Percentiles rank a stretch among this genome's conserved stretches.
Conservation (phyloP, 768 basidiomycete species). For the Filobasidium wieringae region DNA sequence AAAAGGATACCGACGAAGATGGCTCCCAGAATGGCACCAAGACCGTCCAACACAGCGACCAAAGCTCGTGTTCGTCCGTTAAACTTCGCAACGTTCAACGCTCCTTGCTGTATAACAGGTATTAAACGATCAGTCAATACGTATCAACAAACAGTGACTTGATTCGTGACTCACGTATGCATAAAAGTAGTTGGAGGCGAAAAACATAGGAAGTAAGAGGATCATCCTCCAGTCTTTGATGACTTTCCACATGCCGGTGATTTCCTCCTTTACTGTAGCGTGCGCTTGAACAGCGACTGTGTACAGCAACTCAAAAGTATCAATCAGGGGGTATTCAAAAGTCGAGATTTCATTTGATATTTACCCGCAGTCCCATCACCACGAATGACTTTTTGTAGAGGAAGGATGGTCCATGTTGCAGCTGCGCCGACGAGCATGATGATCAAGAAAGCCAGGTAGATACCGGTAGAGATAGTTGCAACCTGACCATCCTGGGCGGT, state of each 20-base stretch:
- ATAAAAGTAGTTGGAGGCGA: slow-evolving; percentile 43
- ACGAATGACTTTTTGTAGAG: slow-evolving; percentile 40
- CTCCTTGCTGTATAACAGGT: slow-evolving; percentile 26
- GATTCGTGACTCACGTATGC: slow-evolving; percentile 37
- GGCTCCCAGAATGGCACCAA: slow-evolving; percentile 44
- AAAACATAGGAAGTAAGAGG: slow-evolving; percentile 43
- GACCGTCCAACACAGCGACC: slow-evolving; percentile 40
- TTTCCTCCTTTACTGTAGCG: slow-evolving; percentile 23
- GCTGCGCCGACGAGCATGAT: slow-evolving; percentile 44
- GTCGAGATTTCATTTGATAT: background rate
- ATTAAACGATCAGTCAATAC: background rate
- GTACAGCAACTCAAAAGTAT: background rate
- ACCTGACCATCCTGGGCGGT: slow-evolving; percentile 47
- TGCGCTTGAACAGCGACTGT: slow-evolving; percentile 40
- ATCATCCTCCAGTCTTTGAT: slow-evolving; percentile 44
- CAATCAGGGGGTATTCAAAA: background rate
- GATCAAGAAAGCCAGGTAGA: slow-evolving; percentile 42
- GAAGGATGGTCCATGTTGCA: slow-evolving; percentile 39
- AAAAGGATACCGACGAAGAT: slow-evolving; percentile 43
- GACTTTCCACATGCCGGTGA: slow-evolving; percentile 24
- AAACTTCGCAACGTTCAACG: slow-evolving; percentile 41
- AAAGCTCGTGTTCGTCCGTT: slow-evolving; percentile 45
- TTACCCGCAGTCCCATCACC: slow-evolving; percentile 40
- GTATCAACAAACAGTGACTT: background rate
- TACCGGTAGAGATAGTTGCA: slow-evolving; percentile 40